A percentile compares a stretch with the other conserved stretches of the same genome.
These are phyloP conservation scores for Begonia peltatifolia DNA, from an alignment of 306 rosid species.

Conservation along the genomic window DNA sequence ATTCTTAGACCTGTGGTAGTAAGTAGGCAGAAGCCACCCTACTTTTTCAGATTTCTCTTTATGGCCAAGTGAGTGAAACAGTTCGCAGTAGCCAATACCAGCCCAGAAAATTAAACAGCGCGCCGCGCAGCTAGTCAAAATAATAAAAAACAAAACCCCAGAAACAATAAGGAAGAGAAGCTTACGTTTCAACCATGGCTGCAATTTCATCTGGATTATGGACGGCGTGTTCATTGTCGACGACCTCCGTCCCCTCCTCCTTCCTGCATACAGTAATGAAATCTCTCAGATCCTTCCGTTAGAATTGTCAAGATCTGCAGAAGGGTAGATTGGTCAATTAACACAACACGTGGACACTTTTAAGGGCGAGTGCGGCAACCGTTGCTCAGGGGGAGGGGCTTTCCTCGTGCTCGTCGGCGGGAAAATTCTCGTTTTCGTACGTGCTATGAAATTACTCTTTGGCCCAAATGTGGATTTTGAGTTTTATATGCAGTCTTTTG, in stretches of 20 bases:
- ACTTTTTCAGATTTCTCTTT: too few species aligned
- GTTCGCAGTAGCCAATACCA: too few species aligned
- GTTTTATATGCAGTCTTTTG: too few species aligned
- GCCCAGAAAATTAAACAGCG: too few species aligned
- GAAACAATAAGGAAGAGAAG: slow-evolving; percentile 1
- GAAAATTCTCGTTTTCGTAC: not conserved
- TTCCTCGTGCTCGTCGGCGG: slow-evolving; percentile 11
- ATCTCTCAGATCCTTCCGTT: too few species aligned
- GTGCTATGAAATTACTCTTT: too few species aligned
- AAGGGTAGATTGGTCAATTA: not conserved
- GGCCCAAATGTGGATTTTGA: too few species aligned
- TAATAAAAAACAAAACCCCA: not conserved
- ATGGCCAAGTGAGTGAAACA: too few species aligned
- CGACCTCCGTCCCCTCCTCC: slow-evolving; percentile 8
- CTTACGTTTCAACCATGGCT: slow-evolving; percentile 50
- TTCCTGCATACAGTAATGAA: slow-evolving; percentile 1
- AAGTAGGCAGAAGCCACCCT: too few species aligned
- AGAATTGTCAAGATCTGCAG: too few species aligned
- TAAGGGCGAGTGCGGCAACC: slow-evolving; percentile 9
- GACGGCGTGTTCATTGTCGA: slow-evolving; percentile 22
- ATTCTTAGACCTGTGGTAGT: too few species aligned
- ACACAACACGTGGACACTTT: not conserved
- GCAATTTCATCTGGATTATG: slow-evolving; percentile 31
- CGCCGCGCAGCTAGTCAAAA: too few species aligned
- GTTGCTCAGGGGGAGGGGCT: slow-evolving; percentile 7